These are phyloP conservation scores for Microdochium bolleyi DNA, from an alignment of 2,329 filamentous ascomycete genomes.

Conservation along the genomic window DNA sequence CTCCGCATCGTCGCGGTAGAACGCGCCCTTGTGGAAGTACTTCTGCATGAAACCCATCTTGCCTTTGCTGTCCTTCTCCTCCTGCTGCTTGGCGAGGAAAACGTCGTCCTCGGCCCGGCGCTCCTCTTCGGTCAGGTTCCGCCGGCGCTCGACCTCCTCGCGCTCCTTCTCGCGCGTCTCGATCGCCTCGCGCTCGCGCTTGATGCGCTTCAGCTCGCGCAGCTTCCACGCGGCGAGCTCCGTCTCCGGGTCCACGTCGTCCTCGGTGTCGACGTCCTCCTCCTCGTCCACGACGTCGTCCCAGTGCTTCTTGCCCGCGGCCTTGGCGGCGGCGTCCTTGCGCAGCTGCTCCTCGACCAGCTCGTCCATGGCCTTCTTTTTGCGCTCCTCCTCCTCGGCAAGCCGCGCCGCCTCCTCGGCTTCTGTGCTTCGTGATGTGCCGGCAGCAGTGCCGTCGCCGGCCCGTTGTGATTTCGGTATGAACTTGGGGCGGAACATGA, in stretches of 20 bases:
- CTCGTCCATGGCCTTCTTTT: conserved; percentile 65
- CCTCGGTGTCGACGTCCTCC: conserved; percentile 79
- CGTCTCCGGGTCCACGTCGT: conserved; percentile 77
- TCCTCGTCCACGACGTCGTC: conserved; percentile 64
- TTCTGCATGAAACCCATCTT: conserved; percentile 90
- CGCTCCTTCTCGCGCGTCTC: conserved; percentile 77
- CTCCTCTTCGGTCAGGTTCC: conserved; percentile 81
- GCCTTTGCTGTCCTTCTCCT: conserved; percentile 69
- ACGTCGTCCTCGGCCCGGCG: conserved; percentile 76
- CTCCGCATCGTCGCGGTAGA: conserved; percentile 77
- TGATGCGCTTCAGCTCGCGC: conserved; percentile 80
- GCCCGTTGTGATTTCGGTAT: conserved; percentile 50
- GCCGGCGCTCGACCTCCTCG: conserved; percentile 81
- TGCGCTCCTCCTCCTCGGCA: conserved; percentile 54
- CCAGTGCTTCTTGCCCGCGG: conserved; percentile 77
- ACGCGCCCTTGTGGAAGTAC: conserved; percentile 95
- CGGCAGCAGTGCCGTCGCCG: conserved; percentile 15
- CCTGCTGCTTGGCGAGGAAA: conserved; percentile 68
- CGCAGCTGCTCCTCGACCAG: conserved; percentile 85
- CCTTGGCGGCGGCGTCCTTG: conserved; percentile 68
- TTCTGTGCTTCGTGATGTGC: conserved; percentile 15
- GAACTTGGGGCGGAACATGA: conserved; percentile 58
- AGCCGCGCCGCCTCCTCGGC: conserved; percentile 31
- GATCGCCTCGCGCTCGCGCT: conserved; percentile 77
- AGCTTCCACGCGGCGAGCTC: conserved; percentile 92